Percentiles rank a stretch among this genome's conserved stretches.
Evolutionary conservation across 306 rosid genomes (phyloP).

Genomic region (Casuarina equisetifolia): DNA sequence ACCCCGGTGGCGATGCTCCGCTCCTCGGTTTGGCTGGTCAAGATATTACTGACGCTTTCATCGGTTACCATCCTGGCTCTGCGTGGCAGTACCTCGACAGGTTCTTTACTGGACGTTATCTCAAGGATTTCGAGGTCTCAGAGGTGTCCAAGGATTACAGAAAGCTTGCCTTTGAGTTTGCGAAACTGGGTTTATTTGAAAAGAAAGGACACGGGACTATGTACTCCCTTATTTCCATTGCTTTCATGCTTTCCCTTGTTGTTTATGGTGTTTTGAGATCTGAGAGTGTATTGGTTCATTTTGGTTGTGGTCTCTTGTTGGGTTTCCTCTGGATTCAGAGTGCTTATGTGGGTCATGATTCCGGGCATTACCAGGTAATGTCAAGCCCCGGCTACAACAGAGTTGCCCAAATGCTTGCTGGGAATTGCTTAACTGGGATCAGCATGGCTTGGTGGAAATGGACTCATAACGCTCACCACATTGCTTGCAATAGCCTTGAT

Average conservation of each 20-base stretch:
- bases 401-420: constrained; percentile 60
- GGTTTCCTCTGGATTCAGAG: constrained; percentile 85
- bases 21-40: constrained; percentile 70
- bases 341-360: constrained; percentile 81
- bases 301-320: constrained; percentile 60
- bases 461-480: constrained; percentile 93
- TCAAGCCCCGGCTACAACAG: constrained; percentile 35
- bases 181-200: constrained; percentile 48
- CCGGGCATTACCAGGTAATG: constrained; percentile 87
- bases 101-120: constrained; percentile 49
- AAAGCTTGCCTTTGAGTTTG: constrained; percentile 34
- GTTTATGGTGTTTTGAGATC: constrained; percentile 51
- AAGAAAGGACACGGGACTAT: constrained; percentile 53
- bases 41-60: constrained; percentile 78
- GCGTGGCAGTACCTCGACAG: constrained; percentile 44
- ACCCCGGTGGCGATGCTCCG: constrained; percentile 74
- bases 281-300: constrained; percentile 41
- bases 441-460: constrained; percentile 98
- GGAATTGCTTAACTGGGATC: constrained; percentile 82
- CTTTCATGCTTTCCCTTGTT: constrained; percentile 34
- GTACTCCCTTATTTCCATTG: constrained; percentile 25
- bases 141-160: constrained; percentile 61
- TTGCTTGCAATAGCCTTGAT: constrained; percentile 82
- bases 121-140: constrained; percentile 54
- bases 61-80: constrained; percentile 64